A percentile compares a stretch with the other conserved stretches of the same genome.
These are phyloP conservation scores for Chalciporus sp. DNA, from an alignment of 1,284 basidiomycete species.

Conservation along the genomic window DNA sequence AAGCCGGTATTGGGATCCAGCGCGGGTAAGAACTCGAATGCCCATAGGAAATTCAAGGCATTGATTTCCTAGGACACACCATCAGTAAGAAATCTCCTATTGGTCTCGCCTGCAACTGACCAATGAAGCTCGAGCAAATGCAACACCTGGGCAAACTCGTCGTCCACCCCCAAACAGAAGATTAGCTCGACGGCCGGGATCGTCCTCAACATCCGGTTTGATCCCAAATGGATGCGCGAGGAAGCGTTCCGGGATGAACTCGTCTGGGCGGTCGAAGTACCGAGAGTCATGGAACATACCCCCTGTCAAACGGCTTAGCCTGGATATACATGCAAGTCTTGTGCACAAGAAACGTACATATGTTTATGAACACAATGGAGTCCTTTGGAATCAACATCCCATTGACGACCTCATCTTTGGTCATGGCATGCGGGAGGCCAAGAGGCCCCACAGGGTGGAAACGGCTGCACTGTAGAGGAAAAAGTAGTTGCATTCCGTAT, in stretches of 20 bases:
- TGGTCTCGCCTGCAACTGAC: no score
- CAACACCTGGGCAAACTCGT: no score
- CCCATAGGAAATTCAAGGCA: constrained; percentile 20
- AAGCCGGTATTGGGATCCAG: constrained; percentile 17
- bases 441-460: neutral
- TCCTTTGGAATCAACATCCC: constrained; percentile 31
- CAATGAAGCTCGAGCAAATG: no score
- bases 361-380: constrained; percentile 34
- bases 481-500: constrained; percentile 16
- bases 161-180: no score
- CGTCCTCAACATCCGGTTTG: no score
- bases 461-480: constrained; percentile 12
- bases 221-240: no score
- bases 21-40: constrained; percentile 17
- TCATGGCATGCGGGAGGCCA: constrained; percentile 3
- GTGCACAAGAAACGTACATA: constrained; percentile 17
- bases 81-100: no score
- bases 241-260: neutral
- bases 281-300: constrained; percentile 20
- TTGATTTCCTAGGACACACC: constrained; percentile 12
- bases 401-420: constrained; percentile 2
- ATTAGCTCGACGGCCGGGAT: no score
- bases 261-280: constrained; percentile 25
- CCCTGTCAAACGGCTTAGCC: neutral
- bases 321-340: neutral